These are phyloP conservation scores for Tephrocybe sp. DNA, from an alignment of 768 basidiomycete species.

Conservation along the genomic window DNA sequence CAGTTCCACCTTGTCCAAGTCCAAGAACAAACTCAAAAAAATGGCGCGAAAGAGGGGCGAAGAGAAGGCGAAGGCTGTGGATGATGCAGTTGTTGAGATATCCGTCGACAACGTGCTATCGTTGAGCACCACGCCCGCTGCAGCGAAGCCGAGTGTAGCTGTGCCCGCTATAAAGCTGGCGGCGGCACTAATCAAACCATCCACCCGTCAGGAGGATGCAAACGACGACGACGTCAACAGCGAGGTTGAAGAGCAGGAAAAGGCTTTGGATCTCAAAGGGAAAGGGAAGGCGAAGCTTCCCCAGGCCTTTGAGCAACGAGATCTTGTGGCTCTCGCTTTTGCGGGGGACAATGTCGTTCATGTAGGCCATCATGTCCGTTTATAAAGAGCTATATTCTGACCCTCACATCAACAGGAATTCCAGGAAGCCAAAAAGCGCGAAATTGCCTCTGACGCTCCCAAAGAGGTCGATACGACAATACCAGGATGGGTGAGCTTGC, in stretches of 20 bases:
- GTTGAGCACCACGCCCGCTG: constrained; percentile 19
- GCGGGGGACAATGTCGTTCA: constrained; percentile 96
- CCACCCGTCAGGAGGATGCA: constrained; percentile 42
- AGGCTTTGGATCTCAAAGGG: constrained; percentile 34
- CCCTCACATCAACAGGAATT: constrained; percentile 62
- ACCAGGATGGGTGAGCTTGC: constrained; percentile 86
- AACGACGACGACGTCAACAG: constrained; percentile 54
- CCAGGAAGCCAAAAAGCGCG: constrained; percentile 76
- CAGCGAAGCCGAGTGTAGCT: background rate
- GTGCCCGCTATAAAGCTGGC: constrained; percentile 33
- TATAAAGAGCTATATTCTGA: background rate
- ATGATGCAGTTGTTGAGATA: constrained; percentile 84
- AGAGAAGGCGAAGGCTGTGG: constrained; percentile 56
- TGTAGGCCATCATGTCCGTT: constrained; percentile 42
- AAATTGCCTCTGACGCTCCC: constrained; percentile 87
- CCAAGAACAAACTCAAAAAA: constrained; percentile 76
- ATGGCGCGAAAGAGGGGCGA: constrained; percentile 53
- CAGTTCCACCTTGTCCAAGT: constrained; percentile 59
- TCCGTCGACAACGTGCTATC: constrained; percentile 53
- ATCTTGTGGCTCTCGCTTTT: constrained; percentile 93
- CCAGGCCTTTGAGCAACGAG: constrained; percentile 84
- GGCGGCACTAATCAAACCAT: constrained; percentile 18
- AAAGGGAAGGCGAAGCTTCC: constrained; percentile 48
- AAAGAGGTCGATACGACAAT: constrained; percentile 85
- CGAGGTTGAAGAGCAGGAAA: constrained; percentile 73